Evolutionary conservation across 352 stramenopile species (phyloP).

Genomic region (Phytophthora hybrid): DNA sequence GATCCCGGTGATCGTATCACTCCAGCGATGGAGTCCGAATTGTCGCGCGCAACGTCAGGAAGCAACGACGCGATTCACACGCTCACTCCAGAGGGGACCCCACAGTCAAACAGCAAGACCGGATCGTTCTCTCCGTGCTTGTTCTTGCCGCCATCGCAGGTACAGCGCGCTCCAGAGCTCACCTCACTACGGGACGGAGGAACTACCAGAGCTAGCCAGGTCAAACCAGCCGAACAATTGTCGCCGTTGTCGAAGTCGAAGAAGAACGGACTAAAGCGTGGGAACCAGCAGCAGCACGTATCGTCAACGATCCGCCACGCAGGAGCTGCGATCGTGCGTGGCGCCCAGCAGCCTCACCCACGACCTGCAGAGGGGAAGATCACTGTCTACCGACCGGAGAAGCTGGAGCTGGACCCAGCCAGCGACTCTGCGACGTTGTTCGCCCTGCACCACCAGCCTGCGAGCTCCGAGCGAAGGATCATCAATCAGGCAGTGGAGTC

Average conservation of each 20-base stretch:
- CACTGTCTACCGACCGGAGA: slow-evolving; percentile 41
- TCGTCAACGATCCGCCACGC: slow-evolving; percentile 34
- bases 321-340: slow-evolving; percentile 27
- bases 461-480: slow-evolving; percentile 18
- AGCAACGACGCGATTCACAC: slow-evolving; percentile 19
- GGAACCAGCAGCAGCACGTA: slow-evolving; percentile 14
- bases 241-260: slow-evolving; percentile 19
- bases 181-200: background rate
- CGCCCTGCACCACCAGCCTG: slow-evolving; percentile 14
- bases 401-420: slow-evolving; percentile 30
- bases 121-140: slow-evolving; percentile 30
- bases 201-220: slow-evolving; percentile 14
- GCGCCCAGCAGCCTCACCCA: slow-evolving; percentile 11
- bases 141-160: slow-evolving; percentile 39
- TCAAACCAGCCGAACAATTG: slow-evolving; percentile 10
- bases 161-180: slow-evolving; percentile 16
- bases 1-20: slow-evolving; percentile 33
- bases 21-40: slow-evolving; percentile 28
- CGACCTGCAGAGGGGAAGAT: slow-evolving; percentile 38
- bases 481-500: slow-evolving; percentile 17
- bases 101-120: slow-evolving; percentile 1
- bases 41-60: slow-evolving; percentile 12
- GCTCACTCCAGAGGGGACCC: slow-evolving; percentile 12
- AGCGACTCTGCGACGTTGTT: slow-evolving; percentile 14
- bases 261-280: slow-evolving; percentile 18